Evolutionary conservation across 2,329 filamentous ascomycete genomes (phyloP), one percentile per base, ranked within the genome.

Genomic region (Aureobasidium sp.): DNA sequence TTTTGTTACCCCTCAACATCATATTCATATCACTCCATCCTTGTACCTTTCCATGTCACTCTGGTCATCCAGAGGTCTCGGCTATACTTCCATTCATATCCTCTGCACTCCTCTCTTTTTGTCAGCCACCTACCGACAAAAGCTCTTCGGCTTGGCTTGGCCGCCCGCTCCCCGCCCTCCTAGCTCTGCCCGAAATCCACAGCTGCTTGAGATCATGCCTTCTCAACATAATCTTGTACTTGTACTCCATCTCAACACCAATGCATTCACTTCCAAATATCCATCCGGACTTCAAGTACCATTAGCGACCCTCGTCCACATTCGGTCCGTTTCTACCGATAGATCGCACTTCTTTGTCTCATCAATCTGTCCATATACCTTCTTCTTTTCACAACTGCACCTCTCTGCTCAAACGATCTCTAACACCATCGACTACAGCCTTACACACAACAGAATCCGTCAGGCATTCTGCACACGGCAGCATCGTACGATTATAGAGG

Each of bases 1-100:
- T 34, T 59, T 50, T 50, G 57, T 50, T 59, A 49, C 34, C 57
- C 57, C 57, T 59, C 57, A 37, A 58, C 54, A 58, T 39, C 54
- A 58, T 48, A 27, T 32, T 25, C 39, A 45, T 25, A 57, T 57
- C 54, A 39, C 42, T 39, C 16, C 13, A 59, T 44, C 54, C 42
- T 59, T 59, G 54, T 59, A 47, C 41, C 25, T 30, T n/a, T 39
- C 34, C 21, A 32, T 59, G 54, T 59, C 42, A 59, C 29, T 37
- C 32, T 37, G 42, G n/a, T 9, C 36, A 11, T 16, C 54, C n/a
- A 48, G n/a, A 39, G 27, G 25, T 48, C 41, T 45, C 54, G 54
- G 44, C 41, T 59, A 59, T 27, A 59, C 54, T 59, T 59, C 30
- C 44, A 15, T 37, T 13, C 45, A 34, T 11, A 32, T 50, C 41